A percentile compares a stretch with the other conserved stretches of the same genome.
phyloP scores from a whole-genome alignment of 2,329 filamentous ascomycete species.

The Fusarium caatingaense region DNA sequence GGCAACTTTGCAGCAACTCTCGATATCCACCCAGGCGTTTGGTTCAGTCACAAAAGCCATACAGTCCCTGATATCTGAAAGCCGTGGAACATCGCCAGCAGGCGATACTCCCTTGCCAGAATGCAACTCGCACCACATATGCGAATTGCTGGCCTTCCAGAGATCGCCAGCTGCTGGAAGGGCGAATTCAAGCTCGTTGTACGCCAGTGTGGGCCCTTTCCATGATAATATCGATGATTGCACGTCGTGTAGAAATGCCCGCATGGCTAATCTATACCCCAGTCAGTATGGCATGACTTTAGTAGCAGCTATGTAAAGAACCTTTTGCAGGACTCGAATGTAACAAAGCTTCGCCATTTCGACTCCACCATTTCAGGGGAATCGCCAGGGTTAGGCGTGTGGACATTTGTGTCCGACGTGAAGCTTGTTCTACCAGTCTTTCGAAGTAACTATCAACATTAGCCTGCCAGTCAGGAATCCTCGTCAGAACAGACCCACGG shows the following conservation, averaged over 20 bases:
- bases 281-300: slow-evolving; percentile 19
- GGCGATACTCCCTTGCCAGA: slow-evolving; percentile 20
- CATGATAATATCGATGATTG: slow-evolving; percentile 41
- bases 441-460: slow-evolving; percentile 37
- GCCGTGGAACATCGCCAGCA: slow-evolving; percentile 23
- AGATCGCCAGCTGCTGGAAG: slow-evolving; percentile 39
- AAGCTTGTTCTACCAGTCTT: slow-evolving; percentile 37
- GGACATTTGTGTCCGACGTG: slow-evolving; percentile 28
- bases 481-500: slow-evolving; percentile 20
- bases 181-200: slow-evolving; percentile 40
- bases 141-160: slow-evolving; percentile 36
- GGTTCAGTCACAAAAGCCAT: slow-evolving; percentile 32
- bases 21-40: slow-evolving; percentile 34
- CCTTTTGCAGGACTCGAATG: slow-evolving; percentile 42
- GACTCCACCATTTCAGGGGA: slow-evolving; percentile 33
- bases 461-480: slow-evolving; percentile 1
- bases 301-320: slow-evolving; percentile 1
- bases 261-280: slow-evolving; percentile 35
- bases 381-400: slow-evolving; percentile 29
- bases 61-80: slow-evolving; percentile 37
- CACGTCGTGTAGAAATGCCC: slow-evolving; percentile 40
- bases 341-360: slow-evolving; percentile 39
- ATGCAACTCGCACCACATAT: slow-evolving; percentile 38
- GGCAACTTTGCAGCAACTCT: slow-evolving; percentile 32
- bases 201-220: slow-evolving; percentile 38